phyloP scores from a whole-genome alignment of 75 land plant species.

The Picea glauca region DNA sequence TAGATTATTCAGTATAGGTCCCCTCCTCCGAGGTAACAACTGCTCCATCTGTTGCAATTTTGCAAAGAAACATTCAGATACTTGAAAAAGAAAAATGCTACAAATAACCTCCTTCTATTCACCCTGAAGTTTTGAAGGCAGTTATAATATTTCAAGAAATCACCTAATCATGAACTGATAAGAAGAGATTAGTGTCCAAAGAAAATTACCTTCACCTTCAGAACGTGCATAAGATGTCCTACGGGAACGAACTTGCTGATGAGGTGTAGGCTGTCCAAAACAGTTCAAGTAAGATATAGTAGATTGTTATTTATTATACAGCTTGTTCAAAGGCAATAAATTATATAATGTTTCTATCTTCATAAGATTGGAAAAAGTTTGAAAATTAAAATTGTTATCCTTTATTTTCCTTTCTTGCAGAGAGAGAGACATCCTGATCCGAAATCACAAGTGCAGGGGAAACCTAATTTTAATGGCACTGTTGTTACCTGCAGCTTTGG shows the following conservation, averaged over 20 bases:
- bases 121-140: background rate
- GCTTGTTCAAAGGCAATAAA: background rate
- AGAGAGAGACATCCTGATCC: background rate
- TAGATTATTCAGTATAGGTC: background rate
- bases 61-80: background rate
- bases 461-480: background rate
- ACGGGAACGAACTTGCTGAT: constrained; percentile 57
- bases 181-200: background rate
- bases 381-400: background rate
- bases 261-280: constrained; percentile 60
- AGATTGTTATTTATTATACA: background rate
- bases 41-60: constrained; percentile 9
- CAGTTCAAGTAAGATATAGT: background rate
- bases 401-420: background rate
- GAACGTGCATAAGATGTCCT: constrained; percentile 50
- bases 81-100: background rate
- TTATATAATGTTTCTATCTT: background rate
- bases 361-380: background rate
- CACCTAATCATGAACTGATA: background rate
- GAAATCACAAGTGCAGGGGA: background rate
- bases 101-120: background rate
- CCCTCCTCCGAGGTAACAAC: constrained; percentile 7
- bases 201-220: constrained; percentile 40
- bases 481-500: constrained; percentile 76
- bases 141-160: background rate